phyloP scores from a whole-genome alignment of 768 basidiomycete species.

The Mycena alexandri region DNA sequence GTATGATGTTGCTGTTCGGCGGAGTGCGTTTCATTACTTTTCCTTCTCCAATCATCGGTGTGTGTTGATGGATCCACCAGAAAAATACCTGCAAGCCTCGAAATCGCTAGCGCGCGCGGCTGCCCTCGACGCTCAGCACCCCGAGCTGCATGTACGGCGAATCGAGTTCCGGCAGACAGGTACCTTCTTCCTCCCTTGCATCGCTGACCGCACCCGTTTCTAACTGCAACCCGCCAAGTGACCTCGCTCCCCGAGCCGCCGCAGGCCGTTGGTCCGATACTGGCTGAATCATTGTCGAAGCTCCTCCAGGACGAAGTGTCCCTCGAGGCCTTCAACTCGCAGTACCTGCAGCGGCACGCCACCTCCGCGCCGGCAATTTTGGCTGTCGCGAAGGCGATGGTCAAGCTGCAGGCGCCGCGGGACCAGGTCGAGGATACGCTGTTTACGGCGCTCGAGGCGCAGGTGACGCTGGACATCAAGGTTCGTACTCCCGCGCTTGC shows the following conservation, averaged over 20 bases:
- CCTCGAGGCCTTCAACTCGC: slow-evolving; percentile 77
- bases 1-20: slow-evolving; percentile 87
- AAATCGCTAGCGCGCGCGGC: slow-evolving; percentile 73
- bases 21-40: slow-evolving; percentile 66
- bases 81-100: slow-evolving; percentile 84
- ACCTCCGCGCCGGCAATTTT: slow-evolving; percentile 66
- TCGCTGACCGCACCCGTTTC: slow-evolving; percentile 5
- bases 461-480: slow-evolving; percentile 59
- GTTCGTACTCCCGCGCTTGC: slow-evolving; percentile 49
- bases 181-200: slow-evolving; percentile 45
- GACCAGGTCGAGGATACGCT: slow-evolving; percentile 73
- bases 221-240: slow-evolving; percentile 48
- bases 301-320: slow-evolving; percentile 71
- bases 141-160: slow-evolving; percentile 79
- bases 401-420: slow-evolving; percentile 57
- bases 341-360: slow-evolving; percentile 78
- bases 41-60: not conserved
- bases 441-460: slow-evolving; percentile 62
- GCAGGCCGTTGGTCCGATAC: slow-evolving; percentile 61
- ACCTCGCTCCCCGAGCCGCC: slow-evolving; percentile 57
- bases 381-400: slow-evolving; percentile 71
- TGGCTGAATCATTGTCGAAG: slow-evolving; percentile 60
- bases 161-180: slow-evolving; percentile 72
- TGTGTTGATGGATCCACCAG: slow-evolving; percentile 52
- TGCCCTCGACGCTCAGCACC: slow-evolving; percentile 64